These are phyloP conservation scores for Streptanthus diversifolius DNA, from an alignment of 345 rosid species.

Conservation along the genomic window DNA sequence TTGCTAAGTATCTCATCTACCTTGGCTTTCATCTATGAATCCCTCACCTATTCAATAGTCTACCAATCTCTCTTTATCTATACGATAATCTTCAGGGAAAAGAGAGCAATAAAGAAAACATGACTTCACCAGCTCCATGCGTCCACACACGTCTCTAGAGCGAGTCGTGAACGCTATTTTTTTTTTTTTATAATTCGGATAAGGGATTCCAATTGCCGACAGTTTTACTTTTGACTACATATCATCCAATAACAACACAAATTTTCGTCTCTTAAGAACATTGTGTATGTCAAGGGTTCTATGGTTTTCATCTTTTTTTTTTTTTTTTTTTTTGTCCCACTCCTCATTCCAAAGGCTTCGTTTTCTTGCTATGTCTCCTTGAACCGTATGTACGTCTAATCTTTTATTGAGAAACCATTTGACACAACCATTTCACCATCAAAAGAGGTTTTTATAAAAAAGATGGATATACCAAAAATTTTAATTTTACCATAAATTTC, in stretches of 20 bases:
- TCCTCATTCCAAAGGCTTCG: background rate
- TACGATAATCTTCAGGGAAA: background rate
- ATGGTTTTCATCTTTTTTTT: too few relatives aligned
- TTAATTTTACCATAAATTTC: background rate
- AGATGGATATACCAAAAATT: background rate
- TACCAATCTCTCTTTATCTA: background rate
- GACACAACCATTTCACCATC: slow-evolving; percentile 36
- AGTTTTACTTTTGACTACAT: too few relatives aligned
- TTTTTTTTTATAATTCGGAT: background rate
- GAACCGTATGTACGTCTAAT: slow-evolving; percentile 1
- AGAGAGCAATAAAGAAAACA: background rate
- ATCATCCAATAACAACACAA: too few relatives aligned
- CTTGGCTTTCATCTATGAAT: background rate
- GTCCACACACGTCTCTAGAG: background rate
- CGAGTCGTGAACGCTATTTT: background rate
- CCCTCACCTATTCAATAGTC: background rate
- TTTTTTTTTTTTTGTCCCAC: too few relatives aligned
- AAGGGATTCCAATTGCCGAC: background rate
- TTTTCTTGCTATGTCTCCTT: background rate
- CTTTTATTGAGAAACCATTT: slow-evolving; percentile 45
- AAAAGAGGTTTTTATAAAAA: slow-evolving; percentile 35
- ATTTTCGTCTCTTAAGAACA: too few relatives aligned
- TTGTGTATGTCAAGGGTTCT: too few relatives aligned
- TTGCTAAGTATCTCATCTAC: slow-evolving; percentile 1
- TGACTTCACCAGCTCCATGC: background rate